These are phyloP conservation scores for Fusarium zealandicum DNA, from an alignment of 2,329 filamentous ascomycete species.

Conservation along the genomic window DNA sequence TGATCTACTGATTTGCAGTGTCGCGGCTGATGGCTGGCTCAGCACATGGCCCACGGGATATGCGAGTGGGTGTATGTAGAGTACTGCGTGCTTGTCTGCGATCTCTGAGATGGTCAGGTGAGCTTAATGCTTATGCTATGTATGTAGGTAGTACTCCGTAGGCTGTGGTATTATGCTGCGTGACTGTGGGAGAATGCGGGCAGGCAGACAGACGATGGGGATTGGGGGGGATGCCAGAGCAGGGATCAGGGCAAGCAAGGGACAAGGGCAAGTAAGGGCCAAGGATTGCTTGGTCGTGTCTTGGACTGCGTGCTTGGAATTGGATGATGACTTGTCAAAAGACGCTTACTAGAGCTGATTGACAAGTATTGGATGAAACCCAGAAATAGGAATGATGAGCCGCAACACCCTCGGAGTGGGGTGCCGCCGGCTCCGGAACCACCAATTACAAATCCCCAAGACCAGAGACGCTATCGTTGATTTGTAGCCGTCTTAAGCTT, in stretches of 20 bases:
- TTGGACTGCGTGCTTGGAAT: not conserved
- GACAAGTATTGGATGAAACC: not conserved
- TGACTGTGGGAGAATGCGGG: constrained; percentile 1
- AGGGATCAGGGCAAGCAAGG: not conserved
- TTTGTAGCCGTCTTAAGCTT: constrained; percentile 8
- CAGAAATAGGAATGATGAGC: constrained; percentile 5
- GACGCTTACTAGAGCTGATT: not conserved
- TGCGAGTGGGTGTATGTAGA: constrained; percentile 3
- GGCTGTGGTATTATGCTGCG: not conserved
- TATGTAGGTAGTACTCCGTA: too few relatives aligned
- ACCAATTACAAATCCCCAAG: not conserved
- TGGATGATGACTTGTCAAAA: constrained; percentile 1
- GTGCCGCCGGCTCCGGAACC: not conserved
- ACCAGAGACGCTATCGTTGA: not conserved
- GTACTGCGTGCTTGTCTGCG: not conserved
- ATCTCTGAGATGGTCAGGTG: not conserved
- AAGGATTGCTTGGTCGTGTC: not conserved
- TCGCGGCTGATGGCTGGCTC: not conserved
- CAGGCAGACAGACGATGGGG: not conserved
- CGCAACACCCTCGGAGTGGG: constrained; percentile 1
- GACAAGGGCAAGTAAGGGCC: not conserved
- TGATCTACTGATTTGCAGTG: too few relatives aligned
- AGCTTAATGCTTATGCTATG: too few relatives aligned
- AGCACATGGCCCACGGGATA: constrained; percentile 2
- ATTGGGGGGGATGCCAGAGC: not conserved